A percentile compares a stretch with the other conserved stretches of the same genome.
Conservation (phyloP, 164 flowering plant species). For the Sextonia rubra region DNA sequence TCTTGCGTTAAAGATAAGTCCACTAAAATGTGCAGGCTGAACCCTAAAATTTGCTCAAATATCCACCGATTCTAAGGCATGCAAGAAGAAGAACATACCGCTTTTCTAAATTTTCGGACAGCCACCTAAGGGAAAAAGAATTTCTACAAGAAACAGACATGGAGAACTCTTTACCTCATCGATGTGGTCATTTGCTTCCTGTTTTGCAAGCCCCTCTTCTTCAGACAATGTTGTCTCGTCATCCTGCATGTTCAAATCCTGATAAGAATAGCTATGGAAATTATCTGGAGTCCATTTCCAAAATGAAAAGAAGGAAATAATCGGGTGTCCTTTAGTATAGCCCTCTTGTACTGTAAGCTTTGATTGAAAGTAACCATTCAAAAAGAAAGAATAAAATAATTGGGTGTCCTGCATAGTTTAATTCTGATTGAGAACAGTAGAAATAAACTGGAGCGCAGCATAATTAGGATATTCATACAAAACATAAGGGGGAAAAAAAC, state of each 20-base stretch:
- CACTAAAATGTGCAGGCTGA: too few species aligned
- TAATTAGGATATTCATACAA: neutral
- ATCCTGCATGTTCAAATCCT: constrained; percentile 48
- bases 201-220: constrained; percentile 84
- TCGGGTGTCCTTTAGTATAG: too few species aligned
- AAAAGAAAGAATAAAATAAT: neutral
- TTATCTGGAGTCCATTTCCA: neutral
- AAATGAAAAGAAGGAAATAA: neutral
- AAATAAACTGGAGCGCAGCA: too few species aligned
- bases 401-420: too few species aligned
- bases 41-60: too few species aligned
- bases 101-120: neutral
- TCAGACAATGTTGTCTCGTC: constrained; percentile 90
- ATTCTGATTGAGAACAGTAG: too few species aligned
- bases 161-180: constrained; percentile 58
- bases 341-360: too few species aligned
- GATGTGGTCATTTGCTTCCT: constrained; percentile 45
- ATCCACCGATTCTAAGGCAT: neutral
- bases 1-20: too few species aligned
- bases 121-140: neutral
- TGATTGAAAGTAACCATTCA: too few species aligned
- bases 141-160: neutral
- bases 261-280: neutral
- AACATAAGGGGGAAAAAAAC: neutral
- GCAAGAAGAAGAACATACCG: neutral